phyloP scores from a whole-genome alignment of 495 filamentous ascomycete species.

The Geopyxis carbonaria region DNA sequence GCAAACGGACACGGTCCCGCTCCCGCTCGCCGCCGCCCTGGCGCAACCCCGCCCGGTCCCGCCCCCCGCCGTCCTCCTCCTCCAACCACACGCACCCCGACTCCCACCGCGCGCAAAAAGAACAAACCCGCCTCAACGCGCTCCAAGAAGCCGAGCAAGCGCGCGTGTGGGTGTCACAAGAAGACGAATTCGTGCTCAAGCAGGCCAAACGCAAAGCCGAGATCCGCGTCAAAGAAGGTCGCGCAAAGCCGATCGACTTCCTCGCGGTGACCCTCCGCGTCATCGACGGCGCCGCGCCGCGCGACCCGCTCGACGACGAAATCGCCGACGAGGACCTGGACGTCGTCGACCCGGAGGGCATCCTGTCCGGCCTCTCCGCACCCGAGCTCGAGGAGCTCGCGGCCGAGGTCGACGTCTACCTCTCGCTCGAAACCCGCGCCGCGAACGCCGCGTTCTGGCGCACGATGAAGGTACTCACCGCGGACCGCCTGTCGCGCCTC shows the following conservation, averaged over 20 bases:
- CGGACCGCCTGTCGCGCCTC: slow-evolving; percentile 52
- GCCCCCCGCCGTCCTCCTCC: slow-evolving; percentile 52
- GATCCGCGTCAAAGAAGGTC: slow-evolving; percentile 83
- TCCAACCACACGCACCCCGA: slow-evolving; percentile 59
- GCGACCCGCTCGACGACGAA: slow-evolving; percentile 62
- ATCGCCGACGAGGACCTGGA: slow-evolving; percentile 60
- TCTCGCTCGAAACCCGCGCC: slow-evolving; percentile 57
- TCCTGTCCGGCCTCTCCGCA: slow-evolving; percentile 60
- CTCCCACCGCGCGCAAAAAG: slow-evolving; percentile 56
- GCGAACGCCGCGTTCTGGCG: slow-evolving; percentile 80
- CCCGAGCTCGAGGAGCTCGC: slow-evolving; percentile 59
- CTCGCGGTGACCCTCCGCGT: slow-evolving; percentile 79
- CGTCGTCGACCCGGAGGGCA: slow-evolving; percentile 62
- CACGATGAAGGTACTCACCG: slow-evolving; percentile 71
- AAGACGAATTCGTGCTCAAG: slow-evolving; percentile 89
- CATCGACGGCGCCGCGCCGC: slow-evolving; percentile 62
- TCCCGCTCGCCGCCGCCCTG: slow-evolving; percentile 63
- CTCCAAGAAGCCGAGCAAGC: slow-evolving; percentile 60
- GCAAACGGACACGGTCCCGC: slow-evolving; percentile 68
- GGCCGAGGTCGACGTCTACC: slow-evolving; percentile 72
- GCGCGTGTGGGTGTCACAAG: slow-evolving; percentile 73
- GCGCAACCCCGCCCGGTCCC: slow-evolving; percentile 56
- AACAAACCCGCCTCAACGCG: slow-evolving; percentile 37
- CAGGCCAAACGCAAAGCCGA: slow-evolving; percentile 97
- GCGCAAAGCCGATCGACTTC: slow-evolving; percentile 89